Base-by-base conservation (phyloP, 306 rosid species). In the Cajanus cajan region DNA sequence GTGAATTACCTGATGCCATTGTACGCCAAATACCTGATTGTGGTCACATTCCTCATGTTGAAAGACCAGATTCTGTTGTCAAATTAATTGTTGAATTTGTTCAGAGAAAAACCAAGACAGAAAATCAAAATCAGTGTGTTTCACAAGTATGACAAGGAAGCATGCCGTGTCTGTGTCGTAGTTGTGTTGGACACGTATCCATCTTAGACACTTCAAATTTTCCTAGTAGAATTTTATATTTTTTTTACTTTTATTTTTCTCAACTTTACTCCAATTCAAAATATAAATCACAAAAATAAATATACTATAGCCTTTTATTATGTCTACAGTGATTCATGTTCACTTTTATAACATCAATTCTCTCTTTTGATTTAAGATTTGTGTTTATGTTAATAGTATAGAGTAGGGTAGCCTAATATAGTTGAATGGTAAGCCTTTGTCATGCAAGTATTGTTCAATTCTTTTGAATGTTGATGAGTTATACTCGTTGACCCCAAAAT, bases 31-130 rank as follows among this genome's bases (percentile, higher is more conserved):
- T 90, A 73, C 84, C 91, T 12, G 81, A 85, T 37, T 93, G 98
- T 16, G 94, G 96, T 15, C 94, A 93, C 69, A 43, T 93, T 76
- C 96, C 97, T 66, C 91, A 89, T 44, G 91, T 89, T n/a, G 91
- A 93, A 77, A 90, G 71, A 77, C 96, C 96, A 31, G 78, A 59
- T 65, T 67, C 66, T 7, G 90, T 82, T 8, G 88, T 85, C 50
- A 82, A 88, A 81, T 52, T 89, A 71, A 88, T 88, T 51, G 28
- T 57, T 62, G 92, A 88, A 24, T 88, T 90, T 84, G 85, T 82
- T 80, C 87, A 78, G 37, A 84, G 78, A 51, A 86, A 82, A 28
- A 79, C 82, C 83, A 44, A 14, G 34, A 68, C 80, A 77, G 83
- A 54, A 79, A 62, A 21, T 31, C 79, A 54, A 79, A 62, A 21